Conservation (phyloP, 495 filamentous ascomycete species). For the Aspergillus cristatus region DNA sequence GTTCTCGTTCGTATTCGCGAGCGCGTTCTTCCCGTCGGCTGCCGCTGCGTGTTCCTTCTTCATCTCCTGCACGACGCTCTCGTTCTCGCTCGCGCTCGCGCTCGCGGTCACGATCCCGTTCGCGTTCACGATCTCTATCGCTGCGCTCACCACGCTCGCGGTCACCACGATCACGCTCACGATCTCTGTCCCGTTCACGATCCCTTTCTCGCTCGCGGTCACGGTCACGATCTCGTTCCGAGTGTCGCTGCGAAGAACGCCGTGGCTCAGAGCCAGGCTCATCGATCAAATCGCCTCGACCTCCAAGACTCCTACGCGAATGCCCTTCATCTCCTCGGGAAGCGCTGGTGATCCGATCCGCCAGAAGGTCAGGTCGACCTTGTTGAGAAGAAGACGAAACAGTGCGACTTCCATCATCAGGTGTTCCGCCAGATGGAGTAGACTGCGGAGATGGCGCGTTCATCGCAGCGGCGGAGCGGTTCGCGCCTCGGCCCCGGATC, state of each 20-base stretch:
- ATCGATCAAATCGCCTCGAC: constrained; percentile 25
- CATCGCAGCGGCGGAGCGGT: constrained; percentile 19
- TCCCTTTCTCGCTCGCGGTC: constrained; percentile 6
- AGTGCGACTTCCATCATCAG: constrained; percentile 17
- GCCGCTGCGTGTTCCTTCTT: constrained; percentile 16
- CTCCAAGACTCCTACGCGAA: constrained; percentile 8
- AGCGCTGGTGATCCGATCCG: constrained; percentile 5
- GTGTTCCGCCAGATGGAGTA: constrained; percentile 14
- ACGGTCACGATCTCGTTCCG: constrained; percentile 16
- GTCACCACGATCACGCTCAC: constrained; percentile 15
- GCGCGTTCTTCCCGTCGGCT: constrained; percentile 27
- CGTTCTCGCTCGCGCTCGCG: constrained; percentile 20
- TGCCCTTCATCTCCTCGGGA: constrained; percentile 13
- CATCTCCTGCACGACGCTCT: constrained; percentile 24
- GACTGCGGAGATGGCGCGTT: constrained; percentile 24
- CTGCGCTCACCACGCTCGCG: constrained; percentile 3
- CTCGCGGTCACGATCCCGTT: background rate
- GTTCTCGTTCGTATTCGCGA: constrained; percentile 31
- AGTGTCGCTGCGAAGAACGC: constrained; percentile 14
- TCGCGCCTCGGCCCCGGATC: constrained; percentile 31
- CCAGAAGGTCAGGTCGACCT: constrained; percentile 18
- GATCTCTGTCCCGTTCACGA: constrained; percentile 13
- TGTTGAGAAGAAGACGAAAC: too few relatives aligned
- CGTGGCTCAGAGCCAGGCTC: constrained; percentile 22
- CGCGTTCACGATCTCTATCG: constrained; percentile 4